phyloP scores from a whole-genome alignment of 2,329 filamentous ascomycete species.

The Karstenula rhodostoma region DNA sequence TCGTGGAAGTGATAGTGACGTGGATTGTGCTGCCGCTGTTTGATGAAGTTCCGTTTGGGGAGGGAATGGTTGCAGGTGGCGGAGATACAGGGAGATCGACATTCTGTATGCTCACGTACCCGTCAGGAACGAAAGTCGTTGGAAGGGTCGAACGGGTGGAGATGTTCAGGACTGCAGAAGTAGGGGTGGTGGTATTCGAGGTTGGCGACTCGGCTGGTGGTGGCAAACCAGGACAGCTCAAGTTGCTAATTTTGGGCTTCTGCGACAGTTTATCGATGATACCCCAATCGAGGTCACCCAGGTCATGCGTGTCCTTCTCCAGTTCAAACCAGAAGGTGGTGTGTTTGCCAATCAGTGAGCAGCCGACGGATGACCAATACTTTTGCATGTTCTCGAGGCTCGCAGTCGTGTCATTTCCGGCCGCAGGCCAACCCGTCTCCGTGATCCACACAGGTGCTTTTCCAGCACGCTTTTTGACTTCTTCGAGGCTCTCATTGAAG shows the following conservation, averaged over 20 bases:
- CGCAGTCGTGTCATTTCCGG: constrained; percentile 17
- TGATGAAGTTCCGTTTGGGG: background rate
- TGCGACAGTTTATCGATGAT: constrained; percentile 28
- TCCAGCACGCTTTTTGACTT: constrained; percentile 32
- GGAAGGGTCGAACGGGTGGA: background rate
- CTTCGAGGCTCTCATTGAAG: constrained; percentile 33
- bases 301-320: constrained; percentile 29
- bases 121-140: background rate
- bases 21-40: background rate
- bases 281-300: constrained; percentile 36
- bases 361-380: constrained; percentile 43
- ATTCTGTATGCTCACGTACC: background rate
- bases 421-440: constrained; percentile 45
- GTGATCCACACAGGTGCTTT: constrained; percentile 44
- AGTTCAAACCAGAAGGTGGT: constrained; percentile 47
- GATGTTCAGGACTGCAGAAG: background rate
- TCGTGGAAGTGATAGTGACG: background rate
- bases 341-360: constrained; percentile 38
- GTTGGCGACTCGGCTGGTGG: background rate
- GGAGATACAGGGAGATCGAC: too few relatives aligned
- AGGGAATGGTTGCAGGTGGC: background rate
- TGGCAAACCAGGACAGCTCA: constrained; percentile 26
- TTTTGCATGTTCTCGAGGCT: constrained; percentile 30
- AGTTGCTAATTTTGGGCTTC: constrained; percentile 28
- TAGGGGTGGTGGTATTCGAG: background rate